These are phyloP conservation scores for Aphanomyces stellatus DNA, from an alignment of 352 stramenopile genomes.

Conservation along the genomic window DNA sequence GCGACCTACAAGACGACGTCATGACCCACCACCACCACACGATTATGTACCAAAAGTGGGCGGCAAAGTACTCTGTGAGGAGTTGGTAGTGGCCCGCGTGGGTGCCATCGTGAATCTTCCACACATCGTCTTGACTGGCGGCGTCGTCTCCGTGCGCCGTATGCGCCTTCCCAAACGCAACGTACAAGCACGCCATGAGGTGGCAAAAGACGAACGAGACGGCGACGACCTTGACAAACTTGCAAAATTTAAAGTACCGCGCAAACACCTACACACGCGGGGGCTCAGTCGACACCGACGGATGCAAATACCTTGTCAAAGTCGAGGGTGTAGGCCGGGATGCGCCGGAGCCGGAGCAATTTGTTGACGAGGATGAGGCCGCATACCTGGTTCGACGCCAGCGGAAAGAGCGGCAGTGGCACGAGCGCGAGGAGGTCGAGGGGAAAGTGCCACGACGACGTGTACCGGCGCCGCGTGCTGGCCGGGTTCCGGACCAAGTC, in stretches of 20 bases:
- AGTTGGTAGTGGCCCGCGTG: not conserved
- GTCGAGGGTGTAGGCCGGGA: constrained; percentile 9
- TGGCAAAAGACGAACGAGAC: constrained; percentile 13
- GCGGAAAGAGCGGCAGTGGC: constrained; percentile 32
- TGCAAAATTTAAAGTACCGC: constrained; percentile 19
- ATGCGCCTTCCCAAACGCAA: not conserved
- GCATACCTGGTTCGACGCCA: constrained; percentile 18
- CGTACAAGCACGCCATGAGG: constrained; percentile 7
- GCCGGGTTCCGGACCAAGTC: constrained; percentile 50
- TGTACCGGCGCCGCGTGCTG: constrained; percentile 54
- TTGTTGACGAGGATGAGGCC: constrained; percentile 16
- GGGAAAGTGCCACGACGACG: constrained; percentile 40
- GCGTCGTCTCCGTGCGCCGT: not conserved
- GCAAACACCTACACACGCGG: constrained; percentile 10
- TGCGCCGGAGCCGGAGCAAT: constrained; percentile 7
- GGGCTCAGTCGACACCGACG: not conserved
- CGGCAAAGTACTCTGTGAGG: constrained; percentile 17
- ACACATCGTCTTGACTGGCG: constrained; percentile 7
- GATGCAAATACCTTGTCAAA: constrained; percentile 12
- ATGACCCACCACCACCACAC: too few species aligned
- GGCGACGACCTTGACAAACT: constrained; percentile 16
- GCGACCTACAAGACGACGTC: not conserved
- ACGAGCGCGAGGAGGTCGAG: constrained; percentile 40
- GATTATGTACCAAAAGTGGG: constrained; percentile 5
- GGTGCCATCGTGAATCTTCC: constrained; percentile 2